phyloP scores from a whole-genome alignment of 192 early-diverging fungal species.

The Entomortierella parvispora region DNA sequence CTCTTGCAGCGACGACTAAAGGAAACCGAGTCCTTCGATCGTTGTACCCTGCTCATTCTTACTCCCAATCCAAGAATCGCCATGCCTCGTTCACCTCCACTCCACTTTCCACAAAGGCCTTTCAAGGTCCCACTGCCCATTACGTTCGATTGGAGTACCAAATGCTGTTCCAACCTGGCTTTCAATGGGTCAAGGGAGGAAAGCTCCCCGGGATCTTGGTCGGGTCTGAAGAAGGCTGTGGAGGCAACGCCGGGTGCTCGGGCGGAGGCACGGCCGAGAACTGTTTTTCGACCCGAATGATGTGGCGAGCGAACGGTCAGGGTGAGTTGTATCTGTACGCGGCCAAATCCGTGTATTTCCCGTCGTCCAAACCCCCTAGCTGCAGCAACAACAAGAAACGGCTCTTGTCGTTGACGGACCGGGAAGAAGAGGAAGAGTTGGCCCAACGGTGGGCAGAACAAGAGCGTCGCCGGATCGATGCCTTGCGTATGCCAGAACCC shows the following conservation, averaged over 20 bases:
- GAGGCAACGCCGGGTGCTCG: slow-evolving; percentile 43
- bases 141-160: slow-evolving; percentile 57
- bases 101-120: slow-evolving; percentile 24
- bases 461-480: slow-evolving; percentile 5
- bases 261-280: slow-evolving; percentile 61
- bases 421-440: slow-evolving; percentile 3
- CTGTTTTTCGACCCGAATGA: slow-evolving; percentile 64
- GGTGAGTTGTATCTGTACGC: slow-evolving; percentile 68
- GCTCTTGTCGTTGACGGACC: too few species aligned
- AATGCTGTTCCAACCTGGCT: slow-evolving; percentile 54
- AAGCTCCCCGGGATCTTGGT: slow-evolving; percentile 68
- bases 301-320: slow-evolving; percentile 59
- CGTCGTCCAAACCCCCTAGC: too few species aligned
- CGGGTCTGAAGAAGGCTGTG: slow-evolving; percentile 52
- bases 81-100: slow-evolving; percentile 22
- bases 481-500: slow-evolving; percentile 5
- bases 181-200: slow-evolving; percentile 68
- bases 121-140: slow-evolving; percentile 13
- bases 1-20: neutral
- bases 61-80: slow-evolving; percentile 11
- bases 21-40: slow-evolving; percentile 22
- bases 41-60: slow-evolving; percentile 32
- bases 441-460: slow-evolving; percentile 18
- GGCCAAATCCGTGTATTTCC: slow-evolving; percentile 47
- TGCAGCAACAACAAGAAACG: neutral